Base-by-base conservation (phyloP, 257 asterid genomes). In the Orobanche coerulescens region DNA sequence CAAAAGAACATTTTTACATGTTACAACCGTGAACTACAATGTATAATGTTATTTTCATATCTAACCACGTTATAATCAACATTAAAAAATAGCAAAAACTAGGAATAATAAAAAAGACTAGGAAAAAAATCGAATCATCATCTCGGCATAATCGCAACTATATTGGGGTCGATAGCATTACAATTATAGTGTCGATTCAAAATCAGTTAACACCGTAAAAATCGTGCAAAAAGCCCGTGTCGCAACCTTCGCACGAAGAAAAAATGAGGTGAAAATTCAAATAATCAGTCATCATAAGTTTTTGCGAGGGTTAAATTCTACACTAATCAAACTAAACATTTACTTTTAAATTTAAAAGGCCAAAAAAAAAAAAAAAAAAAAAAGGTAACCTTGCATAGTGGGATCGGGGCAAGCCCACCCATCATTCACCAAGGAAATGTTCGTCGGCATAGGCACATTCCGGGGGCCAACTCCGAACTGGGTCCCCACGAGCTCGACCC, bases 401-500 rank as follows among this genome's bases (percentile, higher is more conserved):
- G 93, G 82, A 22, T 55, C 55, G 2, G 94, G 81, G 75, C 98
- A 92, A 65, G 73, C 10, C 83, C 90, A 86, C 0, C 96, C 98
- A 54, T 92, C 95, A 70, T 86, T 88, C 0, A 71, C 88, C 64
- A 92, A 47, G 10, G 89, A 66, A 3, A 92, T 73, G 76, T 92
- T 92, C 12, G 26, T 4, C 0, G 96, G 96, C 94, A 88, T 62
- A 11, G 98, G 98, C 11, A 73, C 79, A 37, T 37, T 14, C 1
- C 75, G 74, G 2, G 81, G 70, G 13, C 80, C 96, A 9, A 88
- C 85, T 19, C 98, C 98, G 57, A 88, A 88, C 74, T 88, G 93
- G 12, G 98, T 86, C 4, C 98, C 98, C 16, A 82, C 78, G 60
- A 92, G 37, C 10, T 50, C 65, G 16, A 92, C 84, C 54, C 16